Conservation (phyloP, 148 eudicot species). For the Rhododendron simsii region DNA sequence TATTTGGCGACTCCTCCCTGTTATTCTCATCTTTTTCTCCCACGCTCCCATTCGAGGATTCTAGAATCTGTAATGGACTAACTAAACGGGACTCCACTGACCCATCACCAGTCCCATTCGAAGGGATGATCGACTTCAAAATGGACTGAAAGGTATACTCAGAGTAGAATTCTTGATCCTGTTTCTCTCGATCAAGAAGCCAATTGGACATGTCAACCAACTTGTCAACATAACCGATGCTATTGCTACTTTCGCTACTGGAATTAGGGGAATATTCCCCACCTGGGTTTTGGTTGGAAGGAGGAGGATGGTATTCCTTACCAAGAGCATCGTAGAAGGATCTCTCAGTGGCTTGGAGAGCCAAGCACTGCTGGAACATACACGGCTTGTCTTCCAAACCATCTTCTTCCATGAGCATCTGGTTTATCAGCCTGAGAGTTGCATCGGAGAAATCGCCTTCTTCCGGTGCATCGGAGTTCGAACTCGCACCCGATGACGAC, state of each 20-base stretch:
- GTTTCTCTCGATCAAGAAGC: constrained; percentile 8
- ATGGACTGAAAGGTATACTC: constrained; percentile 18
- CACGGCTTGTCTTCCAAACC: constrained; percentile 37
- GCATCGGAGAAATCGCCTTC: constrained; percentile 38
- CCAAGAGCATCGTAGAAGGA: constrained; percentile 50
- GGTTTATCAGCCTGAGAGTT: constrained; percentile 36
- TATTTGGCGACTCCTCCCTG: constrained; percentile 3
- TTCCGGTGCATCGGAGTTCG: constrained; percentile 16
- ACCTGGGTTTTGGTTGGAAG: constrained; percentile 12
- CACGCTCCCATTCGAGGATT: constrained; percentile 5
- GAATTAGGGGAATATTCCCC: background rate
- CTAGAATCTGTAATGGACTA: constrained; percentile 15
- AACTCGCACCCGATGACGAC: constrained; percentile 7
- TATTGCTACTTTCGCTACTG: background rate
- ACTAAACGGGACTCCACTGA: constrained; percentile 20
- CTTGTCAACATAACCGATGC: background rate
- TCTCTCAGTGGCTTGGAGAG: constrained; percentile 65
- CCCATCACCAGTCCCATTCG: constrained; percentile 17
- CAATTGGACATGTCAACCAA: background rate
- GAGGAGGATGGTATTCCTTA: constrained; percentile 20
- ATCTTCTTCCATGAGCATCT: constrained; percentile 63
- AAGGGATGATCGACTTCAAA: constrained; percentile 23
- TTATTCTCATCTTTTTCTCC: background rate
- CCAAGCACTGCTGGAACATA: constrained; percentile 37
- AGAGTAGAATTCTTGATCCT: constrained; percentile 6